These are phyloP conservation scores for Mimosa pudica DNA, from an alignment of 306 rosid genomes.

Conservation along the genomic window DNA sequence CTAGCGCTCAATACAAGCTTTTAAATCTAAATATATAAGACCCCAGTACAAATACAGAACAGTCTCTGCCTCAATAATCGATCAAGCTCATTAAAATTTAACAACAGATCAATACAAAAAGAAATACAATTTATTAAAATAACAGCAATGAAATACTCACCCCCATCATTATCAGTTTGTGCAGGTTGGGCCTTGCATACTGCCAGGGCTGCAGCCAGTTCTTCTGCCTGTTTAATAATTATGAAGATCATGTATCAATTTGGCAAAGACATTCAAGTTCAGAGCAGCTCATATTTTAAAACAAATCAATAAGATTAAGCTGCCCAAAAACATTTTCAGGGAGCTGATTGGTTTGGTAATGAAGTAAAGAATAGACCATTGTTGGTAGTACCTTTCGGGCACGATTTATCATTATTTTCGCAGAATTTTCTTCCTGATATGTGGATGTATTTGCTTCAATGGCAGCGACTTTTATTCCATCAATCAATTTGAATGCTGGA, in stretches of 20 bases:
- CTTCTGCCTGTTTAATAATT: too few species aligned
- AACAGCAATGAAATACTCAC: constrained; percentile 47
- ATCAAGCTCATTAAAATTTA: constrained; percentile 8
- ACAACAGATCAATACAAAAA: constrained; percentile 13
- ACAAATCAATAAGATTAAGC: constrained; percentile 1
- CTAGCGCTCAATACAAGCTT: background rate
- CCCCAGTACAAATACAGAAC: constrained; percentile 17
- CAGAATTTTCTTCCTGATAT: too few species aligned
- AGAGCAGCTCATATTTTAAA: background rate
- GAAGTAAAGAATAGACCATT: background rate
- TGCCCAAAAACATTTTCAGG: background rate
- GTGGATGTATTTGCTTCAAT: too few species aligned
- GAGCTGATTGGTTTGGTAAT: constrained; percentile 8
- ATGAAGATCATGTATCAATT: too few species aligned
- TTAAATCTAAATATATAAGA: background rate
- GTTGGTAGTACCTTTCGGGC: too few species aligned
- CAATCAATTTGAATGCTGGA: too few species aligned
- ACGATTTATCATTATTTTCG: too few species aligned
- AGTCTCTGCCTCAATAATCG: constrained; percentile 8
- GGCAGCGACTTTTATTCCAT: too few species aligned
- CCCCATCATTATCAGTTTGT: constrained; percentile 64
- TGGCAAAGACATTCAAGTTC: too few species aligned
- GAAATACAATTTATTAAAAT: constrained; percentile 3
- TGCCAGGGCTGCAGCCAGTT: constrained; percentile 51
- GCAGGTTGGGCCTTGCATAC: constrained; percentile 72